Percentiles rank a stretch among this genome's conserved stretches.
Evolutionary conservation across 1,139 yeast species (phyloP).

Genomic region (Debaryomyces sp.): DNA sequence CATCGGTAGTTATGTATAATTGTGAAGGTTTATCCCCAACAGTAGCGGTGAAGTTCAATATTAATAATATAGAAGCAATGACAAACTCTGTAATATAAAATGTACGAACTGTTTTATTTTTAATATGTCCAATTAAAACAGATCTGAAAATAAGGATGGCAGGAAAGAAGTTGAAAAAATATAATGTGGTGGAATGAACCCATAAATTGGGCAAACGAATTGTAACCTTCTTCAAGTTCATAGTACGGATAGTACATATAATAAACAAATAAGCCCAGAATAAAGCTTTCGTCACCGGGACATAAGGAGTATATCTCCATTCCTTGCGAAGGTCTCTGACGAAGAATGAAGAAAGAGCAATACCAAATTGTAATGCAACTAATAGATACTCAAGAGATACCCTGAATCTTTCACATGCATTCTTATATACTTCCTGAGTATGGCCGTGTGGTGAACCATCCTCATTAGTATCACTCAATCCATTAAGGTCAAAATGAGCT

Average conservation of each 20-base stretch:
- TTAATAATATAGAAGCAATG: constrained; percentile 44
- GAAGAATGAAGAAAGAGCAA: constrained; percentile 39
- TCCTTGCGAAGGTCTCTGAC: constrained; percentile 40
- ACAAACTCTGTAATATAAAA: constrained; percentile 55
- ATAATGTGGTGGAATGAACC: constrained; percentile 66
- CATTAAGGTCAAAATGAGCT: constrained; percentile 54
- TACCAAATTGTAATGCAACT: constrained; percentile 45
- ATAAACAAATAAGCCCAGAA: constrained; percentile 65
- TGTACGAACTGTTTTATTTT: constrained; percentile 22
- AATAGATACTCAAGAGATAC: constrained; percentile 53
- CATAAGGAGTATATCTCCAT: constrained; percentile 30
- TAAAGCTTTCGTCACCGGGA: constrained; percentile 40
- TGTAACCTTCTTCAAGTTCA: constrained; percentile 42
- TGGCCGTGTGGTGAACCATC: constrained; percentile 64
- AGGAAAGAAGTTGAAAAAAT: constrained; percentile 54
- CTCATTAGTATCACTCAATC: constrained; percentile 43
- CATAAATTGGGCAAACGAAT: constrained; percentile 64
- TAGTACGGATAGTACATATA: constrained; percentile 53
- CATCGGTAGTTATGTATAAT: constrained; percentile 53
- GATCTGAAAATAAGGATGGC: constrained; percentile 67
- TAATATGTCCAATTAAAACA: constrained; percentile 51
- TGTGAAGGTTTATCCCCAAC: constrained; percentile 64
- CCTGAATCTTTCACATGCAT: constrained; percentile 51
- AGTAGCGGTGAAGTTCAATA: constrained; percentile 62
- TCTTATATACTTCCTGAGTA: constrained; percentile 44